Base-by-base conservation (phyloP, 2,329 filamentous ascomycete genomes). In the Xylaria sp. region DNA sequence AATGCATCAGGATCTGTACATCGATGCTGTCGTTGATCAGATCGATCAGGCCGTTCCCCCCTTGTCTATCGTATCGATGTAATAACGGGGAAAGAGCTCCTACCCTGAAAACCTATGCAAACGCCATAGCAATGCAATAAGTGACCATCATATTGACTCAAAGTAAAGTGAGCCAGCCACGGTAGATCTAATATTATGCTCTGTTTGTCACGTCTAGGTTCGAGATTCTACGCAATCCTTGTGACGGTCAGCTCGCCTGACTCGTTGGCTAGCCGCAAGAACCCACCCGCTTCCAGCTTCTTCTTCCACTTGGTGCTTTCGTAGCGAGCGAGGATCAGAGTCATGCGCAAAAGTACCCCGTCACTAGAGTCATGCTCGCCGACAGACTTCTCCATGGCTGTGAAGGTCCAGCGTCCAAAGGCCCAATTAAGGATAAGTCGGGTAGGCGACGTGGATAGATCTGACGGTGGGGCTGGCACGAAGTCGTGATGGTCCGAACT, bases 371-470 rank as follows among this genome's bases (percentile, higher is more conserved):
- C 79, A 77, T 90, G 87, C 78, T 90, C 77, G 1, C 78, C 77
- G 1, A 77, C 76, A 8, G 79, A 78, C 0, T 79, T 77, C 3
- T 86, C 77, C 4, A 90, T 82, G 6, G 88, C 85, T 1, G 94
- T 97, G 77, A 95, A 97, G 0, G 90, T 97, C 95, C 96, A 99
- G 37, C 96, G 88, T 0, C 94, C 94, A 82, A 99, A 99, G 0
- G 96, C 96, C 96, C 96, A 99, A 80, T 99, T 99, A 69, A 99
- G 87, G 54, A 99, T 97, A 78, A 96, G 98, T 65, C 92, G 86
- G 2, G 77, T 79, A 9, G 76, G 78, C 10, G 76, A 65, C 41
- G 41, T n/a, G 6, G 73, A 55, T 51, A 44, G 0, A 39, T 62
- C 62, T 31, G 75, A 69, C 1, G 78, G 61, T n/a, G 78, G 72